Percentiles rank a stretch among this genome's conserved stretches.
These are phyloP conservation scores for Boechera stricta DNA, from an alignment of 345 rosid genomes.

Conservation along the genomic window DNA sequence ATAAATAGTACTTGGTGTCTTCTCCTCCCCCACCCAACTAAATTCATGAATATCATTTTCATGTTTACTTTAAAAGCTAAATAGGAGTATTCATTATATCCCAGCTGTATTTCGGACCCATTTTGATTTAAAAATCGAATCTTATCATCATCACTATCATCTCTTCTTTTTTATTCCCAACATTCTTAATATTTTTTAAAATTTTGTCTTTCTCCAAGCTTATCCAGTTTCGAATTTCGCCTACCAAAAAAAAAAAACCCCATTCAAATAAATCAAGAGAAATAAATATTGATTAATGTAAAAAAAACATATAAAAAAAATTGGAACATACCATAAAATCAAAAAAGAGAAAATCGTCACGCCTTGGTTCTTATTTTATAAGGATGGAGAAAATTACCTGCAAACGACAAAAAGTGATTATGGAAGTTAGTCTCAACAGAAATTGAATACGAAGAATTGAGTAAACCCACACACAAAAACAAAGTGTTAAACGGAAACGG, in stretches of 20 bases:
- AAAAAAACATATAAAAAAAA: neutral
- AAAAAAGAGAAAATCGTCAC: neutral
- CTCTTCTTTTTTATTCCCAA: constrained; percentile 13
- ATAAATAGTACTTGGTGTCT: constrained; percentile 34
- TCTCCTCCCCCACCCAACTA: constrained; percentile 37
- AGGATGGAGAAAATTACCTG: constrained; percentile 19
- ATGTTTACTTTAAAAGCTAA: neutral
- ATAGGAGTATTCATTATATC: neutral
- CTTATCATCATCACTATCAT: constrained; percentile 42
- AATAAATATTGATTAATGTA: neutral
- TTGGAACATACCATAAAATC: neutral
- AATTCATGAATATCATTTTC: constrained; percentile 23
- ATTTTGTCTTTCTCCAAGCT: constrained; percentile 31
- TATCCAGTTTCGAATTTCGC: constrained; percentile 30
- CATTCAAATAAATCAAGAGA: neutral
- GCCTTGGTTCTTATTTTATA: neutral
- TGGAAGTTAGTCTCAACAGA: constrained; percentile 19
- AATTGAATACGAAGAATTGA: neutral
- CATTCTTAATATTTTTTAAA: neutral
- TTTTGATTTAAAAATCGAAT: constrained; percentile 34
- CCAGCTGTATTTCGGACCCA: constrained; percentile 41
- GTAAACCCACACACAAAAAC: neutral
- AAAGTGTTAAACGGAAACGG: constrained; percentile 3
- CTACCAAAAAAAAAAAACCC: neutral
- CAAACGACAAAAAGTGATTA: constrained; percentile 5